Evolutionary conservation across 2,329 filamentous ascomycete genomes (phyloP), one percentile per base, ranked within the genome.

Genomic region (Stemphylium lycopersici): DNA sequence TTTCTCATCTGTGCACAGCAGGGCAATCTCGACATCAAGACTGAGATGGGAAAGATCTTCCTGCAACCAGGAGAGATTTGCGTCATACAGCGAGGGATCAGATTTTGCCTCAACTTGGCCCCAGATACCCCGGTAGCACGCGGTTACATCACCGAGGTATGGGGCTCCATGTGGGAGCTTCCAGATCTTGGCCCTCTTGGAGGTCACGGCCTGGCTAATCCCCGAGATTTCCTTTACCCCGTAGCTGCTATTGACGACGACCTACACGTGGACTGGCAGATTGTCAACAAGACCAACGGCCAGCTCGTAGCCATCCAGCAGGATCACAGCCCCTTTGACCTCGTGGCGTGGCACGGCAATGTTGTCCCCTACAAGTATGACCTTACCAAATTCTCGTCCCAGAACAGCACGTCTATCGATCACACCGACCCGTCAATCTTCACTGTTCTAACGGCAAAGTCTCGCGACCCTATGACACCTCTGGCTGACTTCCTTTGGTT

Each of bases 291-390:
- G 61, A 73, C 59, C 34, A 75, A 70, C 32, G 72, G 73, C 8
- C 56, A 69, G 45, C 63, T 72, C n/a, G 53, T 62, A 15, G 63
- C 68, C 26, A 71, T 74, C n/a, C 59, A 70, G 22, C 74, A 76
- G 48, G 67, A 75, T 40, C 74, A 76, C 60, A 72, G 68, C 45
- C 73, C 75, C 1, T 81, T 81, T 54, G 79, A 82, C 43, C 69
- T 77, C 6, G 71, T 76, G 7, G 74, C 74, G 10, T 76, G 74
- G 74, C 73, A 76, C 54, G 74, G 74, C 20, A 76, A 75, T 41
- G 71, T 74, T n/a, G 70, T 74, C 7, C 82, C 82, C 0, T 84
- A 80, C 72, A 84, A 84, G 68, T 85, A 85, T 65, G 82, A 82
- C 45, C 67, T 84, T 3, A 82, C 80, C 6, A 83, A 82, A 52